Evolutionary conservation across 192 early-diverging fungal genomes (phyloP), one percentile per base, ranked within the genome.

Genomic region (Gamsiella multidivaricata): DNA sequence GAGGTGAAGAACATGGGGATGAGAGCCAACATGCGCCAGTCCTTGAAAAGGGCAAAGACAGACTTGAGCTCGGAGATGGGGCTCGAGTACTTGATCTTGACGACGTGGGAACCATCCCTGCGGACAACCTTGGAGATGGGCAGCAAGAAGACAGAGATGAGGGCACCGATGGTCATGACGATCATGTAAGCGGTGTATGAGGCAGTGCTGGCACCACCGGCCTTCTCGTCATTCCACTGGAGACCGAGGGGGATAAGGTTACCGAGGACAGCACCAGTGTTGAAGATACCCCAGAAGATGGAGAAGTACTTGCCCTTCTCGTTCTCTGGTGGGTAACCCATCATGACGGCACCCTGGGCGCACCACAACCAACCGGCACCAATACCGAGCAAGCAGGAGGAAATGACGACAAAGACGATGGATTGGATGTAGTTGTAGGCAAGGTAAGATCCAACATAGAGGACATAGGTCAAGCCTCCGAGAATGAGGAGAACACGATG

Each of bases 261-360:
- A 61, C 95, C 95, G 32, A 96, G 58, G 66, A 92, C 87, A 63
- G 88, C 94, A 57, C 95, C 95, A 56, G 87, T 70, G 71, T 84
- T 84, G 86, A 94, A 96, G 66, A 95, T 91, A 55, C 88, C 84
- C 95, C 95, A 96, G 88, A 96, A 96, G 33, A 90, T 83, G 43
- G 89, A 85, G 61, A 96, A 94, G 78, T 87, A 93, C 61, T 81
- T 87, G 49, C 92, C 94, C 84, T 94, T 94, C 32, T 92, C 85
- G 25, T 86, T 80, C 68, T 95, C 94, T 17, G 74, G 67, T 26
- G 95, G 93, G 79, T 96, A 95, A 47, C 94, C 91, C 71, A 93
- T 85, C 90, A 94, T 93, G 69, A 96, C 92, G 78, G 91, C 88
- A 56, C 93, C 89, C 75, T 93, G 91, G 20, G 91, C 91, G 20